A percentile compares a stretch with the other conserved stretches of the same genome.
Evolutionary conservation across 495 filamentous ascomycete genomes (phyloP).

Genomic region (Podospora pseudoanserina): DNA sequence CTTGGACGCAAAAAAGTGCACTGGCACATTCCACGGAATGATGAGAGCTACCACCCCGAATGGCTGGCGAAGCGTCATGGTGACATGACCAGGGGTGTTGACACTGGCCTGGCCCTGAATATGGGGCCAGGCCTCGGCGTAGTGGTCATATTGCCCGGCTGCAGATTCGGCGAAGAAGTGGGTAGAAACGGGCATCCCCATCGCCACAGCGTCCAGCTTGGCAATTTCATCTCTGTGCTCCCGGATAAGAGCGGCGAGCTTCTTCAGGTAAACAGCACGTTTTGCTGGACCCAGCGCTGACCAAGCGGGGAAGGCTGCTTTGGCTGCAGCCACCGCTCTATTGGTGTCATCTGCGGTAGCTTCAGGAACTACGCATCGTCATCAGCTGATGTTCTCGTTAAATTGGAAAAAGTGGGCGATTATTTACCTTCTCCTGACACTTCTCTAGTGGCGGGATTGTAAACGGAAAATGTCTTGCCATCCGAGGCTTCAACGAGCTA

Average conservation of each 20-base stretch:
- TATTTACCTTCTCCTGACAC: conserved; percentile 1
- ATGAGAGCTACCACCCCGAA: conserved; percentile 89
- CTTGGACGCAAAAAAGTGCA: conserved; percentile 86
- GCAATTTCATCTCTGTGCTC: conserved; percentile 49
- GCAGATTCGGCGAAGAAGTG: conserved; percentile 35
- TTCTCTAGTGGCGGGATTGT: conserved; percentile 33
- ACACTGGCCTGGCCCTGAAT: conserved; percentile 75
- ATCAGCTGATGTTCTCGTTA: neutral
- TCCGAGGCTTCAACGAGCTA: conserved; percentile 40
- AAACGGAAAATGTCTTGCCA: conserved; percentile 32
- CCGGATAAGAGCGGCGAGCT: conserved; percentile 49
- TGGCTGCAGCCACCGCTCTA: conserved; percentile 55
- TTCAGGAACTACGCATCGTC: conserved; percentile 25
- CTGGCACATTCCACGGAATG: conserved; percentile 87
- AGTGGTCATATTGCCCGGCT: conserved; percentile 33
- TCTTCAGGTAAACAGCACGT: conserved; percentile 47
- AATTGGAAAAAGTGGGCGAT: neutral
- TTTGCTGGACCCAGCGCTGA: conserved; percentile 42
- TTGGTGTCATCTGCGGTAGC: conserved; percentile 49
- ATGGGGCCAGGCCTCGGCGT: conserved; percentile 32
- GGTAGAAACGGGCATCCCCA: conserved; percentile 43
- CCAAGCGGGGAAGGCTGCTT: conserved; percentile 58
- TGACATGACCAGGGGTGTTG: conserved; percentile 73
- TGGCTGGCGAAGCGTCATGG: conserved; percentile 84
- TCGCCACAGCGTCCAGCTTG: conserved; percentile 50